Conservation (phyloP, 2,329 filamentous ascomycete genomes). For the Macroventuria anomochaeta region DNA sequence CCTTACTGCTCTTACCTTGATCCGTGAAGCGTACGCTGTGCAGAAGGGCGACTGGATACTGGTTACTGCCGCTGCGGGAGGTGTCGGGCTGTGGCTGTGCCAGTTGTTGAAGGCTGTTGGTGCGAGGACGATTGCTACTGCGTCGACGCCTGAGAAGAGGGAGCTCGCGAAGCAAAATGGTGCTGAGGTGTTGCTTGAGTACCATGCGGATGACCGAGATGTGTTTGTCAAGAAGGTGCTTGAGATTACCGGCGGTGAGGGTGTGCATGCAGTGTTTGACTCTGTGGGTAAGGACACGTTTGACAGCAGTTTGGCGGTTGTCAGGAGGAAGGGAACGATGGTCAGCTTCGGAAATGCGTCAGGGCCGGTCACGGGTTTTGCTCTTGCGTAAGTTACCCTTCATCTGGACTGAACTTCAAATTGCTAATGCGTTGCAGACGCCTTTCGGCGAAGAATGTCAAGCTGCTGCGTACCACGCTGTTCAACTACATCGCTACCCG, state of each 20-base stretch:
- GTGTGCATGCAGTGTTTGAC: conserved; percentile 81
- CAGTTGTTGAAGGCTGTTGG: conserved; percentile 77
- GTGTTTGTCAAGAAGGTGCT: conserved; percentile 59
- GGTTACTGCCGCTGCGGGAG: conserved; percentile 85
- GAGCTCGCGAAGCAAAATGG: conserved; percentile 72
- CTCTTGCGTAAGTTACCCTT: conserved; percentile 62
- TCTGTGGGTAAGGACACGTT: conserved; percentile 87
- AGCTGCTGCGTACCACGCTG: conserved; percentile 75
- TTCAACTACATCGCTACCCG: conserved; percentile 65
- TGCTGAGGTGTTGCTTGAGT: conserved; percentile 75
- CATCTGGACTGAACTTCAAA: background rate
- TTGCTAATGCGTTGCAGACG: conserved; percentile 44
- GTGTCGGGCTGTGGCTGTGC: conserved; percentile 72
- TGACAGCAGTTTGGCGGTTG: conserved; percentile 74
- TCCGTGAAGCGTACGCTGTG: conserved; percentile 74
- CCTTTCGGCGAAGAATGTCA: conserved; percentile 75
- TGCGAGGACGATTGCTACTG: conserved; percentile 80
- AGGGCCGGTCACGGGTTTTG: conserved; percentile 76
- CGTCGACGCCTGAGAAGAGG: conserved; percentile 74
- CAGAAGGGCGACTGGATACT: conserved; percentile 80
- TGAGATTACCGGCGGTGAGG: conserved; percentile 74
- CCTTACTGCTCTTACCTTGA: conserved; percentile 79
- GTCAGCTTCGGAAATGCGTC: conserved; percentile 83
- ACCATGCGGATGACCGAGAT: conserved; percentile 60
- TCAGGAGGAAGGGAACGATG: conserved; percentile 78